A percentile compares a stretch with the other conserved stretches of the same genome.
Evolutionary conservation across 176 grass and related monocot species (phyloP).

Genomic region (Elymus sibiricus): DNA sequence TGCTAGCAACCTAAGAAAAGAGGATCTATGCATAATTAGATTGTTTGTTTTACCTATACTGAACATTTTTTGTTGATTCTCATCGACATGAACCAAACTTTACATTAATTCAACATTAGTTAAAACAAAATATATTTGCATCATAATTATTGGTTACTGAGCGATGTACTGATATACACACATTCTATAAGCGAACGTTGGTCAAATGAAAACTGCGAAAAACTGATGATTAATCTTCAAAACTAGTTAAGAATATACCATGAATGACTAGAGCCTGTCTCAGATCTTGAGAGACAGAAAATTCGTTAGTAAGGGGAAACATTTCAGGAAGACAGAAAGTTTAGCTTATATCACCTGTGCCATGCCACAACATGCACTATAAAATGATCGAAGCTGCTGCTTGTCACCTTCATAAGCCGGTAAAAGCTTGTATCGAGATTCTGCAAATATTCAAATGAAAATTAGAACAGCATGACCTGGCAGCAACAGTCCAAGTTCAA

Average conservation of each 20-base stretch:
- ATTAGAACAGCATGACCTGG: background rate
- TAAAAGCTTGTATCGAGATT: conserved; percentile 63
- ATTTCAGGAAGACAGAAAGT: background rate
- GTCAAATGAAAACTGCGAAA: background rate
- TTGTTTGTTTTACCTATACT: background rate
- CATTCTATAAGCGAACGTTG: background rate
- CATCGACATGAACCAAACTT: conserved; percentile 2
- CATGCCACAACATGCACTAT: conserved; percentile 74
- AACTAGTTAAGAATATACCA: conserved; percentile 3
- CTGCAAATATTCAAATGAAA: conserved; percentile 43
- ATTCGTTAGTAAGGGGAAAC: background rate
- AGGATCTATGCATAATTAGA: background rate
- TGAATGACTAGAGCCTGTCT: background rate
- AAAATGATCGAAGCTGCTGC: conserved; percentile 72
- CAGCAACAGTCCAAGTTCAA: background rate
- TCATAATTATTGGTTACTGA: background rate
- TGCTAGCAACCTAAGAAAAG: conserved; percentile 43
- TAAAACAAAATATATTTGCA: background rate
- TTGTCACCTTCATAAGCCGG: conserved; percentile 78
- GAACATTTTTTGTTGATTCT: background rate
- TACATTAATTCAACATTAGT: background rate
- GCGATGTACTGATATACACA: conserved; percentile 2
- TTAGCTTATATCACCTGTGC: conserved; percentile 53
- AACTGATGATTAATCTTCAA: background rate
- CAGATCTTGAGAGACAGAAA: background rate